Evolutionary conservation across 163 green algal species (phyloP).

Genomic region (Scenedesmus sp.): DNA sequence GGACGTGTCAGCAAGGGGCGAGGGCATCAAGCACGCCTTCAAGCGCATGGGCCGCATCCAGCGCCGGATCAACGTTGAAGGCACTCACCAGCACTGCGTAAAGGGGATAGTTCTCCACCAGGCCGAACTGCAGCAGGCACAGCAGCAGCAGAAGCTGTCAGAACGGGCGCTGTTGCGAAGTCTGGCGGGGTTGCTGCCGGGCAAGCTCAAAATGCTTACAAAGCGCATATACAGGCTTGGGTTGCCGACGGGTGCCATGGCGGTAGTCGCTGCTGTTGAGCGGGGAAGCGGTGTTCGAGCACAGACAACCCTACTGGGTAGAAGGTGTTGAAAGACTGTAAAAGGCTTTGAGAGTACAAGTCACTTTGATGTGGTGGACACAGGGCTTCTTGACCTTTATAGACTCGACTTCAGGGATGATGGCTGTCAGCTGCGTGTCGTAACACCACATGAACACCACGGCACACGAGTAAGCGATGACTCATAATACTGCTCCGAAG

Average conservation of each 20-base stretch:
- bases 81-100: conserved; percentile 39
- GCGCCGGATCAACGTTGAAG: background rate
- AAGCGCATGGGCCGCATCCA: background rate
- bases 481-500: background rate
- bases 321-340: background rate
- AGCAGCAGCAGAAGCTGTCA: background rate
- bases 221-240: conserved; percentile 43
- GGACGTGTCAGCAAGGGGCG: background rate
- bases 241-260: conserved; percentile 39
- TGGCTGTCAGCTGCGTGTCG: background rate
- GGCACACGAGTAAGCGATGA: background rate
- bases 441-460: background rate
- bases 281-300: background rate
- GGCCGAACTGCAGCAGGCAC: background rate
- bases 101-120: conserved; percentile 43
- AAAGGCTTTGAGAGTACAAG: background rate
- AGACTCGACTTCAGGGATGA: background rate
- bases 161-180: background rate
- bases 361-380: background rate
- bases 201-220: background rate
- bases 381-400: background rate
- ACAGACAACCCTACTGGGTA: background rate
- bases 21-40: background rate
- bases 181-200: background rate
- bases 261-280: background rate